phyloP scores from a whole-genome alignment of 805 yeast genomes.

The Saccharomycopsis microspora region DNA sequence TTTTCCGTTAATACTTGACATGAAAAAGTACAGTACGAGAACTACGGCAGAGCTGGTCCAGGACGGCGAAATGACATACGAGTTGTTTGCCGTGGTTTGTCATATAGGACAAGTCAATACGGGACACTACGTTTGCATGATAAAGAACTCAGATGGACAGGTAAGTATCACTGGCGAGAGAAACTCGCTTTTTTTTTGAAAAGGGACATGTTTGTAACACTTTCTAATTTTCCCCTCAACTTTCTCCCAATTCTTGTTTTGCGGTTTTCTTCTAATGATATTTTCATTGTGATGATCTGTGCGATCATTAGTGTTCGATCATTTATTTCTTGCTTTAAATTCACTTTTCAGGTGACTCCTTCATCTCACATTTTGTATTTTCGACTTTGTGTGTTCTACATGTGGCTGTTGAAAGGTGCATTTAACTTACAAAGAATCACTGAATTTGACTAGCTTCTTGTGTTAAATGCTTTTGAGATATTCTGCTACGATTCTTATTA shows the following conservation, averaged over 20 bases:
- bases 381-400: too few relatives aligned
- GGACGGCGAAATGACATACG: constrained; percentile 43
- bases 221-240: neutral
- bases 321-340: too few relatives aligned
- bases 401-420: too few relatives aligned
- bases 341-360: too few relatives aligned
- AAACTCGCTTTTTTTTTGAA: neutral
- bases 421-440: too few relatives aligned
- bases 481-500: neutral
- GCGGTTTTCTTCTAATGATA: neutral
- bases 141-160: constrained; percentile 53
- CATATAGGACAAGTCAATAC: constrained; percentile 92
- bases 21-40: constrained; percentile 43
- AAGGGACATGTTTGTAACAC: neutral
- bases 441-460: too few relatives aligned
- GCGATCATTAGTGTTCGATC: too few relatives aligned
- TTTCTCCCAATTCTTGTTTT: neutral
- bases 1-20: constrained; percentile 63
- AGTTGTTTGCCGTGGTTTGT: constrained; percentile 75
- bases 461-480: neutral
- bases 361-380: too few relatives aligned
- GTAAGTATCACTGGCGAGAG: constrained; percentile 15
- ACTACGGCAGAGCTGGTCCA: constrained; percentile 7
- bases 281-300: too few relatives aligned
- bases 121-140: constrained; percentile 82